Conservation (phyloP, 1,139 yeast genomes). For the Scheffersomyces titani region DNA sequence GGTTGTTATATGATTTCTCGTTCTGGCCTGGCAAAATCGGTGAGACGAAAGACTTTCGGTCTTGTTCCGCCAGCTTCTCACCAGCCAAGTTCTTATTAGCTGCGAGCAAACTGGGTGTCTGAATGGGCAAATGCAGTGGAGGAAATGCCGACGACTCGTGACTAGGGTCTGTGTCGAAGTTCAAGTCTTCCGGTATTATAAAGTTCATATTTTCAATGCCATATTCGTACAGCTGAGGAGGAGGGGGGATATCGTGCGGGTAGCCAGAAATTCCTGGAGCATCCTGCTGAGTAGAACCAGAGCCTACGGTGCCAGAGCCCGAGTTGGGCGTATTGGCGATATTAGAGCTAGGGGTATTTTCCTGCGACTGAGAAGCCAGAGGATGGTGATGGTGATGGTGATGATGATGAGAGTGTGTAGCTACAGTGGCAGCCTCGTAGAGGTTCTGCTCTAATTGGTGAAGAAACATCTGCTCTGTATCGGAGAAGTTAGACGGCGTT, state of each 20-base stretch:
- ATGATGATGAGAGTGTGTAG: constrained; percentile 7
- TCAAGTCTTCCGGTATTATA: constrained; percentile 30
- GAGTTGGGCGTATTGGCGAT: constrained; percentile 6
- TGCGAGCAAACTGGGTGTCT: constrained; percentile 31
- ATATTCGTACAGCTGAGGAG: constrained; percentile 20
- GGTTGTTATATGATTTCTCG: constrained; percentile 44
- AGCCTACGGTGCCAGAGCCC: constrained; percentile 9
- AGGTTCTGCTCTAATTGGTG: constrained; percentile 13
- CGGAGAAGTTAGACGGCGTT: constrained; percentile 12
- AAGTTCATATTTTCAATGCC: constrained; percentile 29
- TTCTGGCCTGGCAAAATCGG: constrained; percentile 50
- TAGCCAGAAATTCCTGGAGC: constrained; percentile 2
- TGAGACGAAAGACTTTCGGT: constrained; percentile 25
- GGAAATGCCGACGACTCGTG: constrained; percentile 37
- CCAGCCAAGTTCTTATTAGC: constrained; percentile 13
- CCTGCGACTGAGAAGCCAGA: constrained; percentile 9
- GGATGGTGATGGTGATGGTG: constrained; percentile 12
- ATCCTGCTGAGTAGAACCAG: background rate
- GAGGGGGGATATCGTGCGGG: constrained; percentile 2
- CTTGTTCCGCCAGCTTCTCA: constrained; percentile 4
- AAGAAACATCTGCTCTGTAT: constrained; percentile 15
- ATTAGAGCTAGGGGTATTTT: constrained; percentile 13
- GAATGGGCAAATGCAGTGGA: constrained; percentile 24
- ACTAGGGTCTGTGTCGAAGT: constrained; percentile 14
- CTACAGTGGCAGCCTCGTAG: constrained; percentile 8